phyloP scores from a whole-genome alignment of 495 filamentous ascomycete genomes.

The Aspergillus conjunctus region DNA sequence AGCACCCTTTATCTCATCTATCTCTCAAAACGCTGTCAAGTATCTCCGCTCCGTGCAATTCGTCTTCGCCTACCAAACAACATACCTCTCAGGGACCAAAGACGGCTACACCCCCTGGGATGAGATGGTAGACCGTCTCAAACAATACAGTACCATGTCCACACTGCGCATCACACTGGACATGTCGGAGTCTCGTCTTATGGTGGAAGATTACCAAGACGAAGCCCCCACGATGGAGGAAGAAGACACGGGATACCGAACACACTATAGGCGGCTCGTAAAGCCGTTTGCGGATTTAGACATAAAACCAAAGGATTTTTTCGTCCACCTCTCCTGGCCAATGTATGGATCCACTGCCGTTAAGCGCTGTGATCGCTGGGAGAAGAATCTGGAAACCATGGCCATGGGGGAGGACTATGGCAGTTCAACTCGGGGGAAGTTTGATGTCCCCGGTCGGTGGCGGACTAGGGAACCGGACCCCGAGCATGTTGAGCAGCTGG shows the following conservation, averaged over 20 bases:
- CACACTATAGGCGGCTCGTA: conserved; percentile 1
- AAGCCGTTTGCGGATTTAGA: background rate
- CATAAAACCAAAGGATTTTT: background rate
- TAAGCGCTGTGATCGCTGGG: background rate
- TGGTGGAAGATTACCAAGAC: background rate
- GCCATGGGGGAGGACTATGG: conserved; percentile 6
- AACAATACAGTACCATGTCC: background rate
- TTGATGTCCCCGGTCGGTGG: background rate
- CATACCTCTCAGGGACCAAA: background rate
- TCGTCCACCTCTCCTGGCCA: background rate
- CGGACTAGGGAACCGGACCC: no score
- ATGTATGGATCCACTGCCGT: background rate
- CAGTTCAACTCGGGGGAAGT: background rate
- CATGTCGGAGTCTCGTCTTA: background rate
- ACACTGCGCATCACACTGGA: background rate
- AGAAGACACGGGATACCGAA: background rate
- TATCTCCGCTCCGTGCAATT: conserved; percentile 2
- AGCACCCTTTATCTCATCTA: background rate
- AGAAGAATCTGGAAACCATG: background rate
- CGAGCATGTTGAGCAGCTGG: no score
- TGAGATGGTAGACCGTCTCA: background rate
- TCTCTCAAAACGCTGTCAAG: background rate
- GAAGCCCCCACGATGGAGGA: background rate
- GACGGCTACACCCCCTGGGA: conserved; percentile 3
- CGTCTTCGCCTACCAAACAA: background rate